phyloP scores from a whole-genome alignment of 2,329 filamentous ascomycete species.

The Ustilaginoidea virens region DNA sequence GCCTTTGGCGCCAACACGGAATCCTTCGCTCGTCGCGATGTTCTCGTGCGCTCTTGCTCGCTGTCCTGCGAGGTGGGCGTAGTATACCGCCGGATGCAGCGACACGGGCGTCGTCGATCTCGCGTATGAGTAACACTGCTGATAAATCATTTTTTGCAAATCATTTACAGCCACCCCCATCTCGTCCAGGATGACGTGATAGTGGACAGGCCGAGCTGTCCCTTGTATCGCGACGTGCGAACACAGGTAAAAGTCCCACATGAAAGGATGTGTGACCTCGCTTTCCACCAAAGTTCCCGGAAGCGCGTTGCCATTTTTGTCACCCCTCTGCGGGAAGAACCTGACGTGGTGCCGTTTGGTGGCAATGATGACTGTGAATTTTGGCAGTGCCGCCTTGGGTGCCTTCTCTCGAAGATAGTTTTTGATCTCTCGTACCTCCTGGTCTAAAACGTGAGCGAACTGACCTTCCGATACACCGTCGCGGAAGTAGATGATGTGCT shows the following conservation, averaged over 20 bases:
- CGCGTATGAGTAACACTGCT: conserved; percentile 87
- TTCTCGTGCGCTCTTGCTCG: conserved; percentile 65
- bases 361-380: conserved; percentile 74
- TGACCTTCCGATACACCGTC: conserved; percentile 86
- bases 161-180: conserved; percentile 48
- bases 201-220: conserved; percentile 82
- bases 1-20: conserved; percentile 27
- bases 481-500: conserved; percentile 80
- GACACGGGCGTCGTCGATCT: conserved; percentile 89
- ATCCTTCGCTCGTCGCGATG: conserved; percentile 26
- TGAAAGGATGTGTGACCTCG: conserved; percentile 80
- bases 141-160: conserved; percentile 80
- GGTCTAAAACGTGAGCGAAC: conserved; percentile 61
- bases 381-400: conserved; percentile 27
- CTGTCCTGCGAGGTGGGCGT: conserved; percentile 76
- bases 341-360: conserved; percentile 92
- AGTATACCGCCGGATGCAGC: conserved; percentile 80
- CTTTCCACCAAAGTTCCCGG: conserved; percentile 79
- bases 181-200: conserved; percentile 80
- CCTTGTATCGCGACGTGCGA: conserved; percentile 71
- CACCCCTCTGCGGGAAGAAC: conserved; percentile 62
- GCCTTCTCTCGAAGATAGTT: conserved; percentile 30
- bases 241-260: conserved; percentile 69
- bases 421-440: conserved; percentile 65
- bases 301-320: conserved; percentile 66